Conservation (phyloP, 305 asterid species). For the Fraxinus baroniana region DNA sequence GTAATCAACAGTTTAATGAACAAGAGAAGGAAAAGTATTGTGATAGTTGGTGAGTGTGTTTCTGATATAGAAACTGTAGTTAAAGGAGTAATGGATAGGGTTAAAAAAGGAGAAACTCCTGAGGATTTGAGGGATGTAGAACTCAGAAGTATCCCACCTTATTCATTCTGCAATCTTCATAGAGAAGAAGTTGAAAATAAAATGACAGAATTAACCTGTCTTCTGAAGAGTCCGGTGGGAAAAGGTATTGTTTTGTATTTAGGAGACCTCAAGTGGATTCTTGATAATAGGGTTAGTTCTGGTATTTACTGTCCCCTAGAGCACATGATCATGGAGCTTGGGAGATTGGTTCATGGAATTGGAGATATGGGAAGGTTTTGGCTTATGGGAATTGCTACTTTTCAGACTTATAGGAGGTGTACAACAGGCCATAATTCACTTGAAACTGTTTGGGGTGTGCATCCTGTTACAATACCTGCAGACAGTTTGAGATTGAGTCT, state of each 20-base stretch:
- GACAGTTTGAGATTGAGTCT: slow-evolving; percentile 64
- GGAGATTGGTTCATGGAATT: slow-evolving; percentile 52
- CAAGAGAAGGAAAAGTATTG: slow-evolving; percentile 43
- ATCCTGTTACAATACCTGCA: slow-evolving; percentile 70
- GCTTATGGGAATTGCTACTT: slow-evolving; percentile 83
- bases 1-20: slow-evolving; percentile 38
- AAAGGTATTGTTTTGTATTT: slow-evolving; percentile 81
- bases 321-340: slow-evolving; percentile 82
- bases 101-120: slow-evolving; percentile 49
- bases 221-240: slow-evolving; percentile 45
- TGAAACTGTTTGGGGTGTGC: slow-evolving; percentile 70
- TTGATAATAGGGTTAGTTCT: slow-evolving; percentile 52
- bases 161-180: slow-evolving; percentile 45
- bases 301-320: slow-evolving; percentile 71
- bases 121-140: slow-evolving; percentile 51
- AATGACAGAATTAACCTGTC: slow-evolving; percentile 52
- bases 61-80: slow-evolving; percentile 45
- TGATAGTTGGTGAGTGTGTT: slow-evolving; percentile 61
- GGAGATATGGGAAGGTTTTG: slow-evolving; percentile 57
- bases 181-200: slow-evolving; percentile 70
- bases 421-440: slow-evolving; percentile 63
- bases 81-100: slow-evolving; percentile 51
- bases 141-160: slow-evolving; percentile 49
- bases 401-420: slow-evolving; percentile 72
- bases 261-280: slow-evolving; percentile 84